Percentiles rank a stretch among this genome's conserved stretches.
phyloP scores from a whole-genome alignment of 257 asterid species.

The Solanum medicagineum region DNA sequence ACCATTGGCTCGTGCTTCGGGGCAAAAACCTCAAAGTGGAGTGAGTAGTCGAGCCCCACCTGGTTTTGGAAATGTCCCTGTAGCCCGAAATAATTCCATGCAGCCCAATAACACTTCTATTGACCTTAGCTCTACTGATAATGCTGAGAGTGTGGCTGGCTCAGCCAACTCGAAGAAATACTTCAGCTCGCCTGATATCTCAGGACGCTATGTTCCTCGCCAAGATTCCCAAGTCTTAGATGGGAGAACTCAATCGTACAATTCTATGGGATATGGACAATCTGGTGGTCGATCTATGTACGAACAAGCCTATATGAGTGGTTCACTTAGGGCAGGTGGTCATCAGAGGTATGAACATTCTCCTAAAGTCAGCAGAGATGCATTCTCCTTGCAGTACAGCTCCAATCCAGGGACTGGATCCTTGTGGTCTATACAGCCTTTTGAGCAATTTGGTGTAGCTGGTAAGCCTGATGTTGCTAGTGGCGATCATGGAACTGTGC shows the following conservation, averaged over 20 bases:
- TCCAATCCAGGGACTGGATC: slow-evolving; percentile 45
- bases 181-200: slow-evolving; percentile 83
- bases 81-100: slow-evolving; percentile 60
- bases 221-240: slow-evolving; percentile 29
- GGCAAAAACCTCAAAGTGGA: slow-evolving; percentile 52
- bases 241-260: slow-evolving; percentile 32
- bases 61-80: slow-evolving; percentile 73
- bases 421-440: slow-evolving; percentile 82
- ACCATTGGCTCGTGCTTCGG: slow-evolving; percentile 28
- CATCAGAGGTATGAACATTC: slow-evolving; percentile 37
- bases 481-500: slow-evolving; percentile 1
- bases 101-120: slow-evolving; percentile 38
- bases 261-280: slow-evolving; percentile 28
- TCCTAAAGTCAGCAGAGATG: slow-evolving; percentile 52
- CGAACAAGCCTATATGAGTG: slow-evolving; percentile 24
- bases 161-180: slow-evolving; percentile 52
- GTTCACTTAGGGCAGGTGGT: slow-evolving; percentile 37
- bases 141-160: slow-evolving; percentile 21
- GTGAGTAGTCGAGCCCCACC: slow-evolving; percentile 56
- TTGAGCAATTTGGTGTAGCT: slow-evolving; percentile 85
- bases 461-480: slow-evolving; percentile 26
- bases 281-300: slow-evolving; percentile 24
- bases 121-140: slow-evolving; percentile 40
- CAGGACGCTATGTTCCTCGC: slow-evolving; percentile 56
- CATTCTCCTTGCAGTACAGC: slow-evolving; percentile 37